phyloP scores from a whole-genome alignment of 306 rosid species.

The Acacia acuminata region DNA sequence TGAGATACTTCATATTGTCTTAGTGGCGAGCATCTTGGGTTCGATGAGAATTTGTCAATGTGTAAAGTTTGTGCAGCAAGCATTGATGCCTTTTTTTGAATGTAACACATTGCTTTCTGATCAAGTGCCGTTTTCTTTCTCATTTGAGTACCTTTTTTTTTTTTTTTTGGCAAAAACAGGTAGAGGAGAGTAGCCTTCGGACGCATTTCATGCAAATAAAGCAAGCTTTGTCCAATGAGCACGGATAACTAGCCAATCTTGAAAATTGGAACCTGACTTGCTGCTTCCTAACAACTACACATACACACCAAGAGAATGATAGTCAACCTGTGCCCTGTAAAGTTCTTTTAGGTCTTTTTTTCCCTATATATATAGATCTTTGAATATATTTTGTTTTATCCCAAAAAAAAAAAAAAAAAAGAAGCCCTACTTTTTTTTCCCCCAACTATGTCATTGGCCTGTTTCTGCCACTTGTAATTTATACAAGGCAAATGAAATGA shows the following conservation, averaged over 20 bases:
- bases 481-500: constrained; percentile 41
- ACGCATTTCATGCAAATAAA: constrained; percentile 69
- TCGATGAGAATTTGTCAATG: not conserved
- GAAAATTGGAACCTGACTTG: constrained; percentile 48
- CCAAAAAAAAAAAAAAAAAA: not conserved
- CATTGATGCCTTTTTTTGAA: constrained; percentile 11
- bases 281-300: constrained; percentile 33
- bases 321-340: constrained; percentile 47
- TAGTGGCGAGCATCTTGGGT: not conserved
- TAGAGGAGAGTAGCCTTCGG: constrained; percentile 71
- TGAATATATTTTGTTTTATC: constrained; percentile 34
- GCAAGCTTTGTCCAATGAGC: constrained; percentile 45
- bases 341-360: constrained; percentile 30
- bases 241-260: constrained; percentile 34
- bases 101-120: constrained; percentile 17
- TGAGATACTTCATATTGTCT: not conserved
- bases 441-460: constrained; percentile 31
- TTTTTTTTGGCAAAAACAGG: constrained; percentile 55
- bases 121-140: not conserved
- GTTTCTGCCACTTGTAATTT: constrained; percentile 52
- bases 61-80: not conserved
- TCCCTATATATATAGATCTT: not conserved
- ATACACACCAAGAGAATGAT: constrained; percentile 24
- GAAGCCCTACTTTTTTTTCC: not conserved
- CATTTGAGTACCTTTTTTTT: constrained; percentile 34